Evolutionary conservation across 2,329 filamentous ascomycete species (phyloP), one percentile per base, ranked within the genome.

Genomic region (Hymenoscyphus occultus): DNA sequence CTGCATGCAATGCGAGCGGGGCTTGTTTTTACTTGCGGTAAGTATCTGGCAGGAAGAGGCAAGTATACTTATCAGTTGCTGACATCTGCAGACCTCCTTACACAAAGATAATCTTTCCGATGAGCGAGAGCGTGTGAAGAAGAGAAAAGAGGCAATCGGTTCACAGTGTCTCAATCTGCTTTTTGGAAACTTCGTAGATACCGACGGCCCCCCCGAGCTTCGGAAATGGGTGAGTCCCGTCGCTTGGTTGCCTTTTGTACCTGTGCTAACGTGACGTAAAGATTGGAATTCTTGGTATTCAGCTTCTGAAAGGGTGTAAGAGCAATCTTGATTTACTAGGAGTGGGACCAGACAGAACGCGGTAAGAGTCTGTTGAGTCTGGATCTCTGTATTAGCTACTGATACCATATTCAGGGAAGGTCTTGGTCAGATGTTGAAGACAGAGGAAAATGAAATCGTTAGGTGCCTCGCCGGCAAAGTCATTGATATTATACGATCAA

Each of bases 241-340:
- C n/a, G 12, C 28, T 45, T 10, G 12, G 31, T 22, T n/a, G n/a
- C 7, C 7, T 16, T 56, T 58, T 62, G 1, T 57, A 61, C 56
- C n/a, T 42, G 22, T 31, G n/a, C 10, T 54, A 32, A 48, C n/a
- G 28, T 67, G 2, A 70, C 48, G 16, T 7, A 51, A 35, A 74
- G 73, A 68, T 69, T 56, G 73, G 74, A 0, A 65, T 73, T 28
- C 59, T 75, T n/a, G 68, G 69, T 56, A 61, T 70, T n/a, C 68
- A 74, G 56, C 65, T 76, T 6, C 28, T 74, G 12, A 64, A 63
- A 35, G 68, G 57, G 5, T 69, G 61, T 5, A 39, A 67, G 1
- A 57, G 57, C 4, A 74, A 72, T 56, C 42, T 62, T 28, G 19
- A 65, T 0, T 64, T 42, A 39, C 59, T 73, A 9, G 65, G 71